Evolutionary conservation across 2,329 filamentous ascomycete species (phyloP).

Genomic region (Leptographium flavum): DNA sequence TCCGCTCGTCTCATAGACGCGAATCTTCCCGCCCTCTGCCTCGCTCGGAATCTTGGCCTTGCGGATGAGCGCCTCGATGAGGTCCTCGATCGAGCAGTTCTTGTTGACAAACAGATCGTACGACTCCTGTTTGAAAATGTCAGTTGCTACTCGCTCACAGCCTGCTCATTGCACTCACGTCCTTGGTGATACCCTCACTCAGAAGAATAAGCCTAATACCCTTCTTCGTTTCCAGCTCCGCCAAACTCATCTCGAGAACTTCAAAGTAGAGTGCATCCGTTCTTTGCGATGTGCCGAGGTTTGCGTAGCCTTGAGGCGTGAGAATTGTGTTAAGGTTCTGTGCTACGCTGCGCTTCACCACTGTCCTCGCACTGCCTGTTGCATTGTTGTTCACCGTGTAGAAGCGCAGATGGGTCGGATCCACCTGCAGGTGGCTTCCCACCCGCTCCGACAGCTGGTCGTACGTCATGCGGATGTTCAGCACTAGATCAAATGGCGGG

Average conservation of each 20-base stretch:
- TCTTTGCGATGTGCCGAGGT: constrained; percentile 56
- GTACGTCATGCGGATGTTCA: constrained; percentile 83
- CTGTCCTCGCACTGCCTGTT: constrained; percentile 61
- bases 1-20: constrained; percentile 70
- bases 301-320: constrained; percentile 55
- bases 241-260: constrained; percentile 83
- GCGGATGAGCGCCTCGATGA: constrained; percentile 62
- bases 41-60: constrained; percentile 72
- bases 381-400: constrained; percentile 62
- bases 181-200: constrained; percentile 81
- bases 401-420: constrained; percentile 80
- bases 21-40: constrained; percentile 50
- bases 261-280: constrained; percentile 80
- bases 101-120: constrained; percentile 80
- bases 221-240: constrained; percentile 89
- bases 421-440: constrained; percentile 59
- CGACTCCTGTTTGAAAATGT: constrained; percentile 41
- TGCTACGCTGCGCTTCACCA: constrained; percentile 58
- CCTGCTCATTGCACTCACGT: constrained; percentile 36
- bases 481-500: constrained; percentile 56
- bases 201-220: constrained; percentile 70
- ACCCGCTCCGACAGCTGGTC: constrained; percentile 77
- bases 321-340: constrained; percentile 70
- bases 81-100: constrained; percentile 64
- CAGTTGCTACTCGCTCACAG: constrained; percentile 4